A percentile compares a stretch with the other conserved stretches of the same genome.
Conservation (phyloP, 2,329 filamentous ascomycete species). For the Nigrospora osmanthi region DNA sequence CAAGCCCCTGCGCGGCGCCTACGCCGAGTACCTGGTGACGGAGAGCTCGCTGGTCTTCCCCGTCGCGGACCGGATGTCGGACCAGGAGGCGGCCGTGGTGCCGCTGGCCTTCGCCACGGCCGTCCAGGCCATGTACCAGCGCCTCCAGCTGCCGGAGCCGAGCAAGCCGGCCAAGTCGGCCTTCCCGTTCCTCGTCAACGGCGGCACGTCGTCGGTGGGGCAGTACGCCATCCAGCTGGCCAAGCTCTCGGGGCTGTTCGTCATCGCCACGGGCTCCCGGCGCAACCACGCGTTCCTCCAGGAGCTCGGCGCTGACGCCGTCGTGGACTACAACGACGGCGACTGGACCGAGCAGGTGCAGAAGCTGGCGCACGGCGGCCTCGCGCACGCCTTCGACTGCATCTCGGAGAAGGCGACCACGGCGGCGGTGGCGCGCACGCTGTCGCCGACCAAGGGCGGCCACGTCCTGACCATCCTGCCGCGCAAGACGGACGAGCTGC, state of each 20-base stretch:
- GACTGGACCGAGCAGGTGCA: constrained; percentile 49
- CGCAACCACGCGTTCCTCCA: constrained; percentile 16
- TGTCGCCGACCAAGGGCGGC: constrained; percentile 22
- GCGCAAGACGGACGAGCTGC: constrained; percentile 9
- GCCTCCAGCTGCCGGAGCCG: constrained; percentile 21
- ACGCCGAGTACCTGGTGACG: constrained; percentile 19
- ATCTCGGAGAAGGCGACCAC: constrained; percentile 17
- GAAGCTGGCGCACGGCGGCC: constrained; percentile 52
- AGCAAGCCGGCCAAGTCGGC: constrained; percentile 16
- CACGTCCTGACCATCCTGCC: constrained; percentile 15
- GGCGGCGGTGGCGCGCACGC: constrained; percentile 10
- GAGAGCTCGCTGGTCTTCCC: constrained; percentile 18
- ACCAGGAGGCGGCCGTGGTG: constrained; percentile 17
- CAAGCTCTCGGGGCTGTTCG: constrained; percentile 15
- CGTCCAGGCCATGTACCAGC: constrained; percentile 24
- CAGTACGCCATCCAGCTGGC: constrained; percentile 19
- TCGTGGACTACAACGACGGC: constrained; percentile 30
- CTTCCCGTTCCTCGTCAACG: constrained; percentile 22
- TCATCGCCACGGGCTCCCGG: constrained; percentile 16
- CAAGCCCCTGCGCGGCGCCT: constrained; percentile 17
- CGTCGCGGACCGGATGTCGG: constrained; percentile 17
- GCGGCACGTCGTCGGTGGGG: constrained; percentile 18
- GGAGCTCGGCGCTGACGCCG: constrained; percentile 15
- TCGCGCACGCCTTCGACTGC: constrained; percentile 20
- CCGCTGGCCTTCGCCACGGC: constrained; percentile 35